phyloP scores from a whole-genome alignment of 1,284 basidiomycete species.

The Ceratobasidium sp. region DNA sequence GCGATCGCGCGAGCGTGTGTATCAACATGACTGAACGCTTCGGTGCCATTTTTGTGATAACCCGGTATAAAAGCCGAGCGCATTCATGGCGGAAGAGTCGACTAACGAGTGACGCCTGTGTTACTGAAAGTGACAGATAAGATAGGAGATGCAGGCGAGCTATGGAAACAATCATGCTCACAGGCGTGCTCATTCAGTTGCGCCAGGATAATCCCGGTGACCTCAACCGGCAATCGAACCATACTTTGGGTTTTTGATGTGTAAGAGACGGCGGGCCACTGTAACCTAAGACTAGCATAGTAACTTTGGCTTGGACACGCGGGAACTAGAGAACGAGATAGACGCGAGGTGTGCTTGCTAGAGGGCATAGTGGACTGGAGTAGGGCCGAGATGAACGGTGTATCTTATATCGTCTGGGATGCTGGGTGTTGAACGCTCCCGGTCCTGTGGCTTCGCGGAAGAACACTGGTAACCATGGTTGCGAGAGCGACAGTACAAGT shows the following conservation, averaged over 20 bases:
- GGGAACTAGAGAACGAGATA: background rate
- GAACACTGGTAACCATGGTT: constrained; percentile 43
- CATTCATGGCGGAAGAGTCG: constrained; percentile 22
- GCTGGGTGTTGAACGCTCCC: background rate
- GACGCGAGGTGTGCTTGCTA: constrained; percentile 7
- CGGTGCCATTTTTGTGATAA: constrained; percentile 22
- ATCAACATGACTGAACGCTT: constrained; percentile 25
- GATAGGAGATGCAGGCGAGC: background rate
- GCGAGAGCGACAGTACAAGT: constrained; percentile 29
- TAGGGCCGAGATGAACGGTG: background rate
- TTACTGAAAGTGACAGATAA: background rate
- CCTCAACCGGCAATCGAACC: constrained; percentile 14
- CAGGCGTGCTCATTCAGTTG: constrained; percentile 5
- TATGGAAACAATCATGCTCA: background rate
- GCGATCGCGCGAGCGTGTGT: constrained; percentile 21
- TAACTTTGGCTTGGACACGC: background rate
- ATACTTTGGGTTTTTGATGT: background rate
- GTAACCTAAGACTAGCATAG: background rate
- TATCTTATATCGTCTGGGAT: background rate
- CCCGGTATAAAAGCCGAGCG: constrained; percentile 21
- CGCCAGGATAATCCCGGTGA: constrained; percentile 18
- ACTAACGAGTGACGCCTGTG: constrained; percentile 19
- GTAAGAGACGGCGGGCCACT: background rate
- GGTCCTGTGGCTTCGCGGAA: constrained; percentile 41
- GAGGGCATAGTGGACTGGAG: constrained; percentile 29